Evolutionary conservation across 225 moss, liverwort and hornwort genomes (phyloP), one percentile per base, ranked within the genome.

Genomic region (Antitrichia curtipendula): DNA sequence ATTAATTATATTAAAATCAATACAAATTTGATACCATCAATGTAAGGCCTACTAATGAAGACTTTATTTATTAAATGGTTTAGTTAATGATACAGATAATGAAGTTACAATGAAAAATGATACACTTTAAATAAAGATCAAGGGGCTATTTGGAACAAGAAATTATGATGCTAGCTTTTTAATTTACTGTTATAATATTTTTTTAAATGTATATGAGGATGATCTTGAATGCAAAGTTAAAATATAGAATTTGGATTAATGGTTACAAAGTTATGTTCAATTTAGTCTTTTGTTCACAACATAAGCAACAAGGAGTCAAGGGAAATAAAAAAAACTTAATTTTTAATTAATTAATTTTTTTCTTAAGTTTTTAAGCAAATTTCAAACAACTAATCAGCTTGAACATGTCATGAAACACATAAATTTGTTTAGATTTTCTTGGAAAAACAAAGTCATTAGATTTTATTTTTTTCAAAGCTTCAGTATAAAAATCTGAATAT

Each of bases 231-330:
- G 0, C 19, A 59, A n/a, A 79, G 40, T 1, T 3, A 18, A 58
- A 40, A 38, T 58, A 41, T 58, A 16, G 11, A 40, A 57, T 57
- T 57, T 78, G 17, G 7, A 27, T 40, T 17, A 34, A 4, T 20
- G 0, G 4, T 13, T 50, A 21, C 21, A 75, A 36, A 75, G 2
- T 50, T 50, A 8, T 52, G 5, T 75, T 0, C 3, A 52, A 75
- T 75, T 52, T 75, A 2, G 3, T 13, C 41, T 52, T 36, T 36
- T 52, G 34, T 23, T 1, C 0, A 6, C 8, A 21, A 36, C 0
- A 75, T 0, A 21, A 0, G 10, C 29, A 72, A 31, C 0, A 0
- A 73, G 50, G 50, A 15, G 13, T 16, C 15, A 10, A 50, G 0
- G 18, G 1, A 73, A 73, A 4, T 3, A 28, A 6, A 6, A 8